Evolutionary conservation across 1,284 basidiomycete species (phyloP).

Genomic region (Naganishia sp.): DNA sequence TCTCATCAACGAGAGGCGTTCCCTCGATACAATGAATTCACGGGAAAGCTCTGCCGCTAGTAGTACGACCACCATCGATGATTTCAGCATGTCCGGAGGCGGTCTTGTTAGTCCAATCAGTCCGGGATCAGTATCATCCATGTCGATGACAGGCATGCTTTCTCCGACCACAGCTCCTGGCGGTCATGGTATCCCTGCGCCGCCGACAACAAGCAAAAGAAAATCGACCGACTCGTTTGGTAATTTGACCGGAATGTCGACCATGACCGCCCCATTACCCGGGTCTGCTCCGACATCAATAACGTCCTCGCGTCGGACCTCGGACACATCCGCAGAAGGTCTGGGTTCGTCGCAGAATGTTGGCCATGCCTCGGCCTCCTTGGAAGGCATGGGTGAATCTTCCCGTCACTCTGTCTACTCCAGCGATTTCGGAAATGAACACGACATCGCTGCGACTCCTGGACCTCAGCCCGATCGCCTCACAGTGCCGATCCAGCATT

Average conservation of each 20-base stretch:
- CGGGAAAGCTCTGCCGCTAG: neutral
- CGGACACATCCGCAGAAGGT: neutral
- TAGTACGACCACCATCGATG: constrained; percentile 5
- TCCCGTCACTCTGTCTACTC: too few species aligned
- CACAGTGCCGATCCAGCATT: constrained; percentile 18
- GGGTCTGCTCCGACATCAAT: constrained; percentile 2
- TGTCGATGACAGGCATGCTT: neutral
- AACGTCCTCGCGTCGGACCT: constrained; percentile 10
- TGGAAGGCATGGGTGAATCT: too few species aligned
- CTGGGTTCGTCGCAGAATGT: too few species aligned
- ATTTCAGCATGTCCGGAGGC: neutral
- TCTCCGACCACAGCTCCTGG: neutral
- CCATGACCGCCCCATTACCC: neutral
- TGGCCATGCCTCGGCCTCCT: too few species aligned
- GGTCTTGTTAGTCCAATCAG: constrained; percentile 10
- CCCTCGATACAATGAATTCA: constrained; percentile 7
- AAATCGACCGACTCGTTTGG: neutral
- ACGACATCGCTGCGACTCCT: too few species aligned
- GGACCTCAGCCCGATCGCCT: neutral
- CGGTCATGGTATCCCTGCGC: neutral
- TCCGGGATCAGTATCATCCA: neutral
- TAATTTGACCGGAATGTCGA: neutral
- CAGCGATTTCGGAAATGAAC: too few species aligned
- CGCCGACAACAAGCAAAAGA: neutral
- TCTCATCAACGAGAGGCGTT: neutral